Base-by-base conservation (phyloP, 1,284 basidiomycete species). In the Coniferiporia weirii region DNA sequence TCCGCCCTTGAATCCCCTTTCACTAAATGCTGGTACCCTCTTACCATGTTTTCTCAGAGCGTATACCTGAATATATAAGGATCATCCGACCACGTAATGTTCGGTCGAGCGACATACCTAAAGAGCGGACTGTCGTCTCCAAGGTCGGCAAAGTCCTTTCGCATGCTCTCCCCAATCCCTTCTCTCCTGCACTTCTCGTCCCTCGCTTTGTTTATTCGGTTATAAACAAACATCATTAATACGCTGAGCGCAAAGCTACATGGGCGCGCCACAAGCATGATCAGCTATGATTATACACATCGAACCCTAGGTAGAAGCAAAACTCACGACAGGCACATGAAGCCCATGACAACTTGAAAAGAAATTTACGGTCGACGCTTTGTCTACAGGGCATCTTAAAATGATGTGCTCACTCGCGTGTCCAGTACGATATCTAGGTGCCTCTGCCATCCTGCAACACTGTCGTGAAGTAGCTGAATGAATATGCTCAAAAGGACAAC, bases 301-400 rank as follows among this genome's bases (percentile, higher is more conserved):
- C 48, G 19, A 8, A 43, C 1, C 4, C 10, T 48, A 47, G 7
- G 10, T n/a, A 35, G 44, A 36, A 35, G 52, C 22, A 44, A 48
- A 5, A 63, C 71, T 51, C 49, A 76, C 73, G 73, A 73, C 45
- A 79, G 63, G 17, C 68, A 63, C 22, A 83, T 66, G 65, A 72
- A 79, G 10, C 78, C 81, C 61, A 83, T 77, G 53, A 73, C 74
- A 13, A 75, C 77, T 62, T 82, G 81, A 0, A 81, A 80, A 55
- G 75, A 67, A 62, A 73, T 73, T 68, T 77, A 83, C 22, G 73
- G 72, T 20, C 80, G 81, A 10, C 76, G 71, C 57, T 76, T 66
- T 38, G 66, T 56, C 60, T 78, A 80, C 54, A 80, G 70, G 64
- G 77, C 78, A 4, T 75, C 76, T 1, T 73, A 74, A 35, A 7